These are phyloP conservation scores for Aspergillus bertholletiae DNA, from an alignment of 495 filamentous ascomycete species.

Conservation along the genomic window DNA sequence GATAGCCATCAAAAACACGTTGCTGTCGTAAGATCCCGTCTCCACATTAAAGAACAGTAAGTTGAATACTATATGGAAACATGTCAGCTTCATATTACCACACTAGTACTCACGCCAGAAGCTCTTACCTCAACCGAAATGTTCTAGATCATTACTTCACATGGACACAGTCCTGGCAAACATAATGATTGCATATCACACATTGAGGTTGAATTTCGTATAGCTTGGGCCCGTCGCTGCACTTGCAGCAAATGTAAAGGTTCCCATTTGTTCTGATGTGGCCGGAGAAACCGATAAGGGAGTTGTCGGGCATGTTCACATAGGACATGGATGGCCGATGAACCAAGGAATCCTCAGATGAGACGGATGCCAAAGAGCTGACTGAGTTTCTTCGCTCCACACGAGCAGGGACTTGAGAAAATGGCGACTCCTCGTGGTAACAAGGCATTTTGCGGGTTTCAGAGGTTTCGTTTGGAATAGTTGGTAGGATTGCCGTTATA, in stretches of 20 bases:
- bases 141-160: constrained; percentile 26
- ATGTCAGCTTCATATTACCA: background rate
- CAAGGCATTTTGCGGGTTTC: background rate
- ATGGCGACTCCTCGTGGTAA: constrained; percentile 1
- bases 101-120: background rate
- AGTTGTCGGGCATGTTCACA: background rate
- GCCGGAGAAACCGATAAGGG: background rate
- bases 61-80: background rate
- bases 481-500: background rate
- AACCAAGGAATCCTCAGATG: background rate
- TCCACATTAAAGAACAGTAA: background rate
- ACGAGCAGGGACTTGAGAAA: background rate
- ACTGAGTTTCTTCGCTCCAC: background rate
- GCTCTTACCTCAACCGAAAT: constrained; percentile 9
- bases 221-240: constrained; percentile 39
- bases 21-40: background rate
- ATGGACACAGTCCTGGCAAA: constrained; percentile 25
- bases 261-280: constrained; percentile 6
- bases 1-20: background rate
- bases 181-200: constrained; percentile 28
- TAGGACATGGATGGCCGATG: background rate
- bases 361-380: background rate
- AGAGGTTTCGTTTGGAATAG: background rate
- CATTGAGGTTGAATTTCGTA: constrained; percentile 32
- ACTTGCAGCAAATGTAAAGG: constrained; percentile 40